A percentile compares a stretch with the other conserved stretches of the same genome.
Evolutionary conservation across 2,329 filamentous ascomycete genomes (phyloP).

Genomic region (Daldinia sp.): DNA sequence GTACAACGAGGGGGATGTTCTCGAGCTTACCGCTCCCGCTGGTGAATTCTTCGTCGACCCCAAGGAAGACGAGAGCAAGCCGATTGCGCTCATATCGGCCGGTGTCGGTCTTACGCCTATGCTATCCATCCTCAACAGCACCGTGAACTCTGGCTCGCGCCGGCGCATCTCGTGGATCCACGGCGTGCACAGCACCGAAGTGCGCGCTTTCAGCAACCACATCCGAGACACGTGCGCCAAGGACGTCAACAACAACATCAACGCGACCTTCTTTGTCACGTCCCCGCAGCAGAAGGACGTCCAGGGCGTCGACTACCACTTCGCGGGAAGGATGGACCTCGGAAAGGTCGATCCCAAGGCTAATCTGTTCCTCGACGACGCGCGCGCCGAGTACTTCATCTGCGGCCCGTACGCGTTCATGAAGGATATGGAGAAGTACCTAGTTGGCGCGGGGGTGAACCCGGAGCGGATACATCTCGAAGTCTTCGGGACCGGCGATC

Average conservation of each 20-base stretch:
- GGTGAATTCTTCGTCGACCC: conserved; percentile 73
- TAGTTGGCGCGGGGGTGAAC: conserved; percentile 68
- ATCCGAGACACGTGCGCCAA: conserved; percentile 58
- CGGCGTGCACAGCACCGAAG: conserved; percentile 63
- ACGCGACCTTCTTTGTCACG: conserved; percentile 69
- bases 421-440: conserved; percentile 65
- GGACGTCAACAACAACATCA: conserved; percentile 63
- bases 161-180: conserved; percentile 74
- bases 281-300: conserved; percentile 58
- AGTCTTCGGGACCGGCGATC: conserved; percentile 71
- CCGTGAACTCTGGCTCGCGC: conserved; percentile 48
- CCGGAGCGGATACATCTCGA: conserved; percentile 73
- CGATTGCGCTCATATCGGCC: conserved; percentile 74
- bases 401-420: conserved; percentile 81
- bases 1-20: conserved; percentile 63
- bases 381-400: conserved; percentile 73
- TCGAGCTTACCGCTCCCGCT: conserved; percentile 67
- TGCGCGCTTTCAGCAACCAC: conserved; percentile 67
- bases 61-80: conserved; percentile 57
- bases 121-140: conserved; percentile 71
- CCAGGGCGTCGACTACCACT: conserved; percentile 69
- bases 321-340: conserved; percentile 70
- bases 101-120: conserved; percentile 77
- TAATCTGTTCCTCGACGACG: conserved; percentile 67
- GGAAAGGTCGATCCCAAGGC: conserved; percentile 63